Conservation (phyloP, 371 early-diverging fungal genomes). For the Mucor velutinosus region DNA sequence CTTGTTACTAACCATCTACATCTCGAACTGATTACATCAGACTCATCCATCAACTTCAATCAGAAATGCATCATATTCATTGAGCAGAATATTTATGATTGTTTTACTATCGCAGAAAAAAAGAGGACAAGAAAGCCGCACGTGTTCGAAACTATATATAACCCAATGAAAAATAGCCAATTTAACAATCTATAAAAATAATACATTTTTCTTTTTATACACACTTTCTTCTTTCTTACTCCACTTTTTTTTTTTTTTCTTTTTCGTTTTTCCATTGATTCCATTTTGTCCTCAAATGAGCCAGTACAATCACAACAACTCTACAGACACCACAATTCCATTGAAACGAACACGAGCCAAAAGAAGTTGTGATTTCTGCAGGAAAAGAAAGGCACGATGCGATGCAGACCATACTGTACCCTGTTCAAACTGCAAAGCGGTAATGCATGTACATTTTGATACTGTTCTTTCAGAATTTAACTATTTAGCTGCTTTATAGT, state of each 20-base stretch:
- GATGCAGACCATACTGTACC: slow-evolving; percentile 53
- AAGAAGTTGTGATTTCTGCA: slow-evolving; percentile 56
- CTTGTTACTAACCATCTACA: background rate
- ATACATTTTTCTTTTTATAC: slow-evolving; percentile 10
- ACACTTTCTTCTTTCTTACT: slow-evolving; percentile 15
- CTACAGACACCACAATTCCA: slow-evolving; percentile 16
- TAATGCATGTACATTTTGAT: slow-evolving; percentile 17
- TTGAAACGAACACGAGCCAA: slow-evolving; percentile 54
- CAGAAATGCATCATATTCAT: slow-evolving; percentile 36
- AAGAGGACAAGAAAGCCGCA: slow-evolving; percentile 8
- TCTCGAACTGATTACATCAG: slow-evolving; percentile 15
- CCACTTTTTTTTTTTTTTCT: slow-evolving; percentile 6
- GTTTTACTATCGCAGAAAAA: background rate
- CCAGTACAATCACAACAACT: slow-evolving; percentile 7
- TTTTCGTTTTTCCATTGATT: slow-evolving; percentile 13
- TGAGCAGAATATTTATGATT: slow-evolving; percentile 8
- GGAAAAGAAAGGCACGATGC: slow-evolving; percentile 53
- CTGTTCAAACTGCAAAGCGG: slow-evolving; percentile 55
- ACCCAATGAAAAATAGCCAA: slow-evolving; percentile 1
- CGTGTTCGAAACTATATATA: slow-evolving; percentile 14
- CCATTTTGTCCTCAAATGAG: background rate
- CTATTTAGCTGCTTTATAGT: slow-evolving; percentile 26
- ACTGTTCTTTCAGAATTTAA: background rate
- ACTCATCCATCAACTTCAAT: slow-evolving; percentile 45
- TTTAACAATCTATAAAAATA: slow-evolving; percentile 2